A percentile compares a stretch with the other conserved stretches of the same genome.
Conservation (phyloP, 345 rosid genomes). For the Pelargonium nanum region DNA sequence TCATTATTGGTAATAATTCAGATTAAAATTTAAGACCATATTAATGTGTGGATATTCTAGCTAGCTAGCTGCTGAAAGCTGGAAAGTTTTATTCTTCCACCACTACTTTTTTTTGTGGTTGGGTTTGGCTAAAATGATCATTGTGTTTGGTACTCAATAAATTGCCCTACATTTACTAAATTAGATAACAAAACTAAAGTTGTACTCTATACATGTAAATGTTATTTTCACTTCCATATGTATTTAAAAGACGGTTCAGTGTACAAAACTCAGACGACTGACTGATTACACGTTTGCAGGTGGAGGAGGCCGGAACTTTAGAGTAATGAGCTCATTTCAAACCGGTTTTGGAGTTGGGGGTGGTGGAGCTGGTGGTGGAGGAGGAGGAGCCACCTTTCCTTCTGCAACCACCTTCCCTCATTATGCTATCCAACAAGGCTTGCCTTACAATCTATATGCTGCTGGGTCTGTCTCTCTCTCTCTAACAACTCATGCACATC, state of each 20-base stretch:
- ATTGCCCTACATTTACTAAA: not conserved
- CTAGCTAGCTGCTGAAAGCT: conserved; percentile 2
- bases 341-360: conserved; percentile 31
- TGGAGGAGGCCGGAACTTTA: conserved; percentile 52
- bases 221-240: too few species aligned
- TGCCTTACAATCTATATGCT: conserved; percentile 72
- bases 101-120: not conserved
- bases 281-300: too few species aligned
- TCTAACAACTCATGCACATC: not conserved
- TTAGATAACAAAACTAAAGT: too few species aligned
- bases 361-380: too few species aligned
- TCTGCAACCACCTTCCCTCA: conserved; percentile 77
- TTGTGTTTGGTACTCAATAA: not conserved
- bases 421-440: conserved; percentile 74
- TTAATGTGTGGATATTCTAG: conserved; percentile 23
- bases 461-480: conserved; percentile 2
- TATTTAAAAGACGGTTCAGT: too few species aligned
- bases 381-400: conserved; percentile 53
- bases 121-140: conserved; percentile 1
- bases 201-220: too few species aligned
- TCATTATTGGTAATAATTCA: too few species aligned
- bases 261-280: not conserved
- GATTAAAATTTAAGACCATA: too few species aligned
- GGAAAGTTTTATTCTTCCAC: conserved; percentile 11
- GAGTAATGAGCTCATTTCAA: conserved; percentile 66